phyloP scores from a whole-genome alignment of 768 basidiomycete genomes.

The Cyclocybe aegerita region DNA sequence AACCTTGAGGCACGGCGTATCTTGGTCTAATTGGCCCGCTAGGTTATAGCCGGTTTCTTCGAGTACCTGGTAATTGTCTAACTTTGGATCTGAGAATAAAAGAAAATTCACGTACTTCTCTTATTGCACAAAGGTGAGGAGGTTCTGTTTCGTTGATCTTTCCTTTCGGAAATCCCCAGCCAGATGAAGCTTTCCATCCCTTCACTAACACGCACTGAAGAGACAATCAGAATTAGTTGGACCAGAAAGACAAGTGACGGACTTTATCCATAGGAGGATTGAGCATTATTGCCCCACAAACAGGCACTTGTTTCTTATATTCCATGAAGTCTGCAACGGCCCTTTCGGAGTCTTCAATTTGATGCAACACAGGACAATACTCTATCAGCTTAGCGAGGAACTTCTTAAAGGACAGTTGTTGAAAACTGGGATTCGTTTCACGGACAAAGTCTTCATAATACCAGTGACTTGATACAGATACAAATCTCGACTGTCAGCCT shows the following conservation, averaged over 20 bases:
- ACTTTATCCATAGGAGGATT: constrained; percentile 95
- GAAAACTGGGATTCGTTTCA: constrained; percentile 84
- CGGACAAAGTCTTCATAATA: constrained; percentile 99
- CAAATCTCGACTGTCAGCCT: not conserved
- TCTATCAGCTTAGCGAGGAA: constrained; percentile 92
- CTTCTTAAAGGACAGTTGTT: constrained; percentile 84
- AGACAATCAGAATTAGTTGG: not conserved
- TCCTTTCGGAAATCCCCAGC: constrained; percentile 99
- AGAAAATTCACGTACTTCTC: constrained; percentile 66
- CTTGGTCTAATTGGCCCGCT: constrained; percentile 59
- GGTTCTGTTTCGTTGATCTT: constrained; percentile 97
- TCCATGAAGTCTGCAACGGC: constrained; percentile 90
- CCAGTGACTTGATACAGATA: constrained; percentile 75
- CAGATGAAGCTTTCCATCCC: constrained; percentile 95
- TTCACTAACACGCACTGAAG: constrained; percentile 92
- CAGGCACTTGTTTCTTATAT: constrained; percentile 96
- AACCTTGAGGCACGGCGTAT: constrained; percentile 68
- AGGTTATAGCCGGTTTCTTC: constrained; percentile 98
- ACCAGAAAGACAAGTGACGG: constrained; percentile 9
- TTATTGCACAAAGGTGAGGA: constrained; percentile 78
- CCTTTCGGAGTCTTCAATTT: constrained; percentile 80
- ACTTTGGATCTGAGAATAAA: constrained; percentile 7
- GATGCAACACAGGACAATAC: constrained; percentile 77
- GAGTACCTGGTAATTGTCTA: constrained; percentile 62
- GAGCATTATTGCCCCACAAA: constrained; percentile 96